phyloP scores from a whole-genome alignment of 2,329 filamentous ascomycete species.

The Fusarium tricinctum region DNA sequence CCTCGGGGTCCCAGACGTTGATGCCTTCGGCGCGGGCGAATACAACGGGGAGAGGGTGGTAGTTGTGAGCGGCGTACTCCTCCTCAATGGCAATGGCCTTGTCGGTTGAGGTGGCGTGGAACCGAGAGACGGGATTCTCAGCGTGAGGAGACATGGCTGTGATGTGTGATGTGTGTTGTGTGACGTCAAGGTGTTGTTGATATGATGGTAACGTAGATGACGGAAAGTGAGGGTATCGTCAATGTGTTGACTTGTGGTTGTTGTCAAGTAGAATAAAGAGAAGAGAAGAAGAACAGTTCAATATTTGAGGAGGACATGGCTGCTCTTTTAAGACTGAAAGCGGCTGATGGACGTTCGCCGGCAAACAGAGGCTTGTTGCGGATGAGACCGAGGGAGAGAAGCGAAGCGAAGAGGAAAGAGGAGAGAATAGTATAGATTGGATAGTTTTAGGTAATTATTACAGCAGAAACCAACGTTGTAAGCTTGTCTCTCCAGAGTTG shows the following conservation, averaged over 20 bases:
- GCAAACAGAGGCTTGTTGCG: conserved; percentile 34
- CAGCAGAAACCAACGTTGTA: conserved; percentile 33
- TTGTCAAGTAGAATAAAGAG: conserved; percentile 14
- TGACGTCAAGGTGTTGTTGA: conserved; percentile 15
- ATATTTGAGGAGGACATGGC: conserved; percentile 18
- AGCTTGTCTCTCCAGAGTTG: conserved; percentile 25
- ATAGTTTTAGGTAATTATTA: conserved; percentile 51
- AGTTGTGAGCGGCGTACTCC: conserved; percentile 95
- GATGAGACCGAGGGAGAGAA: conserved; percentile 3
- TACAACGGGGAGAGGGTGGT: conserved; percentile 95
- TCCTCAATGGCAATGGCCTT: conserved; percentile 85
- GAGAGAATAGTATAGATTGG: conserved; percentile 11
- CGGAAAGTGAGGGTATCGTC: conserved; percentile 7
- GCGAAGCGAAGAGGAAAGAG: neutral
- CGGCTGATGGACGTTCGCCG: conserved; percentile 20
- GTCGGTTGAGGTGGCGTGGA: conserved; percentile 83
- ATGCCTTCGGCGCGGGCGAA: conserved; percentile 88
- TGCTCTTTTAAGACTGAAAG: conserved; percentile 44
- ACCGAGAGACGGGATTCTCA: conserved; percentile 60
- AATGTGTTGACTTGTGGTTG: conserved; percentile 6
- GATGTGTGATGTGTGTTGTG: neutral
- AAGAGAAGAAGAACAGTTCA: conserved; percentile 3
- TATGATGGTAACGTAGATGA: conserved; percentile 7
- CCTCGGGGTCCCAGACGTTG: conserved; percentile 97
- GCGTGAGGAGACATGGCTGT: conserved; percentile 71